Evolutionary conservation across 192 early-diverging fungal genomes (phyloP), one percentile per base, ranked within the genome.

Genomic region (Lobosporangium transversale): DNA sequence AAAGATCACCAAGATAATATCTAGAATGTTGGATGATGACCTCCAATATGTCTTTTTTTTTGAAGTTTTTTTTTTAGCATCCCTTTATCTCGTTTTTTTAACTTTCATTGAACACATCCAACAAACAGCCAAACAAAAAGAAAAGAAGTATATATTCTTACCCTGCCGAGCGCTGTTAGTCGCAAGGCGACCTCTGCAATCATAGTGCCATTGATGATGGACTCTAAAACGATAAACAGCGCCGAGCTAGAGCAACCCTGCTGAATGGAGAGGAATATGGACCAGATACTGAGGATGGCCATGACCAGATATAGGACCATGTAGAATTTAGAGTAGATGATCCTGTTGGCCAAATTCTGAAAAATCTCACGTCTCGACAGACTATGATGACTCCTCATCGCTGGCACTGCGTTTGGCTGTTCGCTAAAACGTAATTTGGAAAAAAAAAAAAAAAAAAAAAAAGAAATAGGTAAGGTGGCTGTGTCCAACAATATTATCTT

Each of bases 121-220:
- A 51, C 10, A 20, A 17, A 29, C 36, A 42, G 51, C 20, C 42
- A 12, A 17, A 31, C 42, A 30, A 31, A 11, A 26, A 0, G 2
- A 14, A 8, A 27, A 23, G n/a, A n/a, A 50, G 3, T n/a, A 14
- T 26, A 0, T 36, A 53, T 70, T 83, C 81, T 48, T 84, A 89
- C 88, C 70, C 81, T 75, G 33, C 91, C 81, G 56, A 90, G 83
- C 3, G 92, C 92, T 0, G 91, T 68, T 4, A 85, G 69, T 17
- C 92, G 85, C 24, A 89, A 81, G 2, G 78, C 70, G 4, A 94
- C 90, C 70, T 94, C 92, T 20, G 86, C 65, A 50, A 91, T 87
- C 92, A 94, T 94, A 55, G 89, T 89, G 18, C 87, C 49, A 54
- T 92, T 92, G 50, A 94, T 85, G 20, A 89, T 83, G 26, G 86